These are phyloP conservation scores for Boletus semigastroideus DNA, from an alignment of 1,284 basidiomycete genomes.

Conservation along the genomic window DNA sequence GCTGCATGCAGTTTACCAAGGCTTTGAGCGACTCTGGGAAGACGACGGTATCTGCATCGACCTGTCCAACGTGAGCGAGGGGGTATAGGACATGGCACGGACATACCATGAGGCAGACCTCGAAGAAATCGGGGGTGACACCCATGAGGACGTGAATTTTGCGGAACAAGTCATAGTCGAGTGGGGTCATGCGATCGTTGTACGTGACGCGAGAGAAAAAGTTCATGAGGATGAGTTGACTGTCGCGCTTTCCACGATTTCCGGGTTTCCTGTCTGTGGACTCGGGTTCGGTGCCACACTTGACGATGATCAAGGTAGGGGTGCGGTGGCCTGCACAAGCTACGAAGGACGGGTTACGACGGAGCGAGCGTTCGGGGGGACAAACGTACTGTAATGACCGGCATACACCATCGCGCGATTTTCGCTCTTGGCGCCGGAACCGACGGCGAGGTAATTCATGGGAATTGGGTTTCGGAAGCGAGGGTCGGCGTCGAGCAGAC, in stretches of 20 bases:
- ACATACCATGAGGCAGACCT: conserved; percentile 94
- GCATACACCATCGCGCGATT: conserved; percentile 99
- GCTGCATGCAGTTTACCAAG: conserved; percentile 96
- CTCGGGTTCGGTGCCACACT: conserved; percentile 91
- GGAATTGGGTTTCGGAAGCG: conserved; percentile 95
- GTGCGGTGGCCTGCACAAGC: conserved; percentile 84
- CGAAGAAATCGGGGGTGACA: conserved; percentile 99
- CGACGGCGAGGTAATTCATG: conserved; percentile 93
- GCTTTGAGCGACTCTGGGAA: conserved; percentile 84
- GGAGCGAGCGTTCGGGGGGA: not conserved
- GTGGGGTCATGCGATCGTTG: conserved; percentile 96
- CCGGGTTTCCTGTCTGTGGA: conserved; percentile 91
- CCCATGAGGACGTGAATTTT: conserved; percentile 97
- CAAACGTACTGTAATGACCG: conserved; percentile 89
- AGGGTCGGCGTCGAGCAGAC: conserved; percentile 89
- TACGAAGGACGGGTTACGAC: conserved; percentile 28
- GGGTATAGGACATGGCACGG: not conserved
- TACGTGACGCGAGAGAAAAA: conserved; percentile 99
- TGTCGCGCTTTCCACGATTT: conserved; percentile 98
- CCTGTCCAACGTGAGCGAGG: conserved; percentile 48
- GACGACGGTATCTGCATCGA: conserved; percentile 97
- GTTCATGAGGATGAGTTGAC: conserved; percentile 99
- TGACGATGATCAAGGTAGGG: conserved; percentile 95
- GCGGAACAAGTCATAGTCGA: conserved; percentile 98
- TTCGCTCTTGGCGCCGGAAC: conserved; percentile 83